Evolutionary conservation across 495 filamentous ascomycete species (phyloP).

Genomic region (Penicillium arizonense): DNA sequence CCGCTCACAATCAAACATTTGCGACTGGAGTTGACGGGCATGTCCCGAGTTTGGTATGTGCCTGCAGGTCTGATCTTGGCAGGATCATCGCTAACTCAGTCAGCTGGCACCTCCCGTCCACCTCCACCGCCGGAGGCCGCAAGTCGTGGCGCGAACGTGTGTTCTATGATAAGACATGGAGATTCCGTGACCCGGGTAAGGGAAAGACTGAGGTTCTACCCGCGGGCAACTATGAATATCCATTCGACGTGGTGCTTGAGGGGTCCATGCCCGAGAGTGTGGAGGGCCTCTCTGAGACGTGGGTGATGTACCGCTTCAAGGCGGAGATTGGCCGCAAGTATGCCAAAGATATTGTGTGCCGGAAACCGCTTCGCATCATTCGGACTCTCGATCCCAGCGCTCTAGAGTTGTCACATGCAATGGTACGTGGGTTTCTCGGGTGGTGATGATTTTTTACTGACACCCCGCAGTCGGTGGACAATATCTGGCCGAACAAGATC

Average conservation of each 20-base stretch:
- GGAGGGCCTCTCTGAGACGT: constrained; percentile 77
- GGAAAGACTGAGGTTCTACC: constrained; percentile 60
- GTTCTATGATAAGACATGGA: constrained; percentile 56
- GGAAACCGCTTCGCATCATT: constrained; percentile 81
- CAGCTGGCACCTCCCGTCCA: constrained; percentile 51
- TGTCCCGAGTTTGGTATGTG: constrained; percentile 65
- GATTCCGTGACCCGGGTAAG: constrained; percentile 49
- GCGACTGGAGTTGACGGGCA: constrained; percentile 68
- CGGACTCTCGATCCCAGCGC: constrained; percentile 79
- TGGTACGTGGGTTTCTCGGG: constrained; percentile 51
- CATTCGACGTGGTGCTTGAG: constrained; percentile 76
- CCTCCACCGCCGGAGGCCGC: constrained; percentile 40
- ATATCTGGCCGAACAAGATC: constrained; percentile 93
- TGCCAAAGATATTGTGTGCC: constrained; percentile 72
- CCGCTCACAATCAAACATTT: constrained; percentile 70
- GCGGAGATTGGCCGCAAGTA: constrained; percentile 82
- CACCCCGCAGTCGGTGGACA: constrained; percentile 66
- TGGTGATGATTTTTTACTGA: constrained; percentile 8
- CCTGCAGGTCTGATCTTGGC: neutral
- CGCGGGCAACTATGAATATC: constrained; percentile 86
- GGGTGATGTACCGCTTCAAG: constrained; percentile 83
- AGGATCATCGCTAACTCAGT: constrained; percentile 4
- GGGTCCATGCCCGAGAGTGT: constrained; percentile 82
- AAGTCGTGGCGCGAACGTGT: constrained; percentile 52
- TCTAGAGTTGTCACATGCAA: constrained; percentile 79